Conservation (phyloP, 768 basidiomycete species). For the Leccinellum albellum region DNA sequence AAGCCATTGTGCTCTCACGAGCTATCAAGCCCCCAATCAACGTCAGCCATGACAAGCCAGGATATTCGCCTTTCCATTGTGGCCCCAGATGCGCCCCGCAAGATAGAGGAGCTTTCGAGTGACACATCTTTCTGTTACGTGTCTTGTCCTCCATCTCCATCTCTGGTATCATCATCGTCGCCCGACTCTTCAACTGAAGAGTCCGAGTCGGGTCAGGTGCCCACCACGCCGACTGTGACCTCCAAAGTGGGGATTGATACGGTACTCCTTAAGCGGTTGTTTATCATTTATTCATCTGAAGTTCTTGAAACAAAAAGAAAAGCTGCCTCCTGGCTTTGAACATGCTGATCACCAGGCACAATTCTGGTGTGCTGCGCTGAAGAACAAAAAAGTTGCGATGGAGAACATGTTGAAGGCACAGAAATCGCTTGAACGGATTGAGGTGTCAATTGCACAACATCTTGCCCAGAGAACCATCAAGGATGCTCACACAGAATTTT, state of each 20-base stretch:
- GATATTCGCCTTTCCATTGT: too few species aligned
- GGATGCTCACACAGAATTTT: background rate
- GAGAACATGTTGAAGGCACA: background rate
- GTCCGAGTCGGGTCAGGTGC: background rate
- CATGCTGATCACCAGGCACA: background rate
- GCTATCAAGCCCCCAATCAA: too few species aligned
- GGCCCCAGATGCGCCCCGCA: background rate
- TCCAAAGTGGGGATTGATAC: background rate
- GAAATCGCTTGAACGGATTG: background rate
- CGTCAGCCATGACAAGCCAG: too few species aligned
- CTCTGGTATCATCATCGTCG: background rate
- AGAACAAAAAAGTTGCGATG: background rate
- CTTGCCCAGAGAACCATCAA: background rate
- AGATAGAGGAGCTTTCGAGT: background rate
- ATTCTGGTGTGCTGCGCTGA: background rate
- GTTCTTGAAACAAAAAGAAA: background rate
- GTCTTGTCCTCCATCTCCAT: background rate
- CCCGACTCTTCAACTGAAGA: background rate
- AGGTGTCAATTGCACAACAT: background rate
- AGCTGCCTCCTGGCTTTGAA: background rate
- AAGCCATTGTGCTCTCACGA: too few species aligned
- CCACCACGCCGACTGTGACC: background rate
- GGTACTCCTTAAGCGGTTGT: background rate
- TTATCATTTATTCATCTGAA: background rate
- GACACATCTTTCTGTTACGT: too few species aligned